Base-by-base conservation (phyloP, 202 grass and related monocot genomes). In the Zizania palustris region DNA sequence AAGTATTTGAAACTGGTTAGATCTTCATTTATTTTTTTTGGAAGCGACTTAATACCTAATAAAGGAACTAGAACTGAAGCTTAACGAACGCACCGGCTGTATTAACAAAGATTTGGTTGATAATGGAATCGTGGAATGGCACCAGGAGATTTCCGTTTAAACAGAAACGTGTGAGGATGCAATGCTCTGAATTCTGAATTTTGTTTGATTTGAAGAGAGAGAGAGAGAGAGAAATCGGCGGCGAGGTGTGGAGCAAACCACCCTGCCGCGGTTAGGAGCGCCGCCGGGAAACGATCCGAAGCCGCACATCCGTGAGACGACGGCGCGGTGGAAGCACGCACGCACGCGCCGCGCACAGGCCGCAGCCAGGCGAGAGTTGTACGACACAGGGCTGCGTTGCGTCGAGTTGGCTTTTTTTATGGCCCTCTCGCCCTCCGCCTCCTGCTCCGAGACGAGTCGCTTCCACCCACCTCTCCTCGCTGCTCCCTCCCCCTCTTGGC, bases 371-470 rank as follows among this genome's bases (percentile, higher is more conserved):
- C 58, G 63, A 55, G 66, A 84, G 72, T 71, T 65, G 60, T 76
- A 85, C 65, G 81, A 53, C 60, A 65, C 7, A 3, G 9, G 71
- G 59, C 56, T 18, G 48, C n/a, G 16, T 67, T 21, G 72, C 69
- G 36, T 72, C 20, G 8, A 46, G 35, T 60, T 42, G 6, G 0
- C 40, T 75, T 55, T 67, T 78, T 81, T 82, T 83, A n/a, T n/a
- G n/a, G n/a, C n/a, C 75, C 78, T 74, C 82, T 84, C 72, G 87
- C 80, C 72, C 75, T 87, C 82, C 83, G 72, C 87, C 83, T 90
- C 80, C 79, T 9, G 22, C 55, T 74, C 80, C n/a, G 7, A n/a
- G 48, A 79, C 80, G 80, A 83, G 69, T 71, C 85, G 85, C 83
- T 80, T 79, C 67, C 81, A 76, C 81, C 86, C 86, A 84, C 81